A percentile compares a stretch with the other conserved stretches of the same genome.
These are phyloP conservation scores for Phytophthora aleatoria DNA, from an alignment of 352 stramenopile genomes.

Conservation along the genomic window DNA sequence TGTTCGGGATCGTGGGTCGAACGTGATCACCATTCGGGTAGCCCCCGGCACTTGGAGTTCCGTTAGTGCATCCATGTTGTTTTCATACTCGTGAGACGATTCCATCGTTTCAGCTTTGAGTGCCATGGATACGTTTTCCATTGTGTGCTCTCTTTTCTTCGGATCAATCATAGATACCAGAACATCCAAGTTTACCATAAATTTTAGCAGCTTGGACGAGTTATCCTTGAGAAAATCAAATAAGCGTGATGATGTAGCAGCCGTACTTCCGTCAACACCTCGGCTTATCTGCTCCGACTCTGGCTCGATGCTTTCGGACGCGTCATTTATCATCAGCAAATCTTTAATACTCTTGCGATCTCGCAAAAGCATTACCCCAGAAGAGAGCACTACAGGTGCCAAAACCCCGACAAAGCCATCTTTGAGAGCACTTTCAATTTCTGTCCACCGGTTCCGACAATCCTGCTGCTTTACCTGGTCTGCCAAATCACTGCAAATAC, in stretches of 20 bases:
- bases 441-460: conserved; percentile 15
- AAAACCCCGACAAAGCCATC: conserved; percentile 48
- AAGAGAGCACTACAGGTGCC: conserved; percentile 47
- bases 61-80: conserved; percentile 73
- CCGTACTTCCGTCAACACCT: neutral
- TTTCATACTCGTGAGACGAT: conserved; percentile 82
- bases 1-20: conserved; percentile 78
- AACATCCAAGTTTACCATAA: conserved; percentile 44
- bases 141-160: conserved; percentile 26
- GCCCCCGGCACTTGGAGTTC: conserved; percentile 81
- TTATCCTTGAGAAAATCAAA: conserved; percentile 34
- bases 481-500: conserved; percentile 29
- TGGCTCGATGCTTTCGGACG: neutral
- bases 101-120: conserved; percentile 70
- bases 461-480: conserved; percentile 15
- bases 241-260: conserved; percentile 8
- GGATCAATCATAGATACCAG: conserved; percentile 42
- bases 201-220: conserved; percentile 30
- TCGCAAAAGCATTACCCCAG: conserved; percentile 39
- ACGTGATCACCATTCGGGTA: conserved; percentile 74
- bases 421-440: conserved; percentile 32
- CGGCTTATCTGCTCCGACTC: neutral
- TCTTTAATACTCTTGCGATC: conserved; percentile 23
- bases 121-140: conserved; percentile 53
- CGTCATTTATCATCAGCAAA: conserved; percentile 6